Conservation (phyloP, 768 basidiomycete genomes). For the Dictyophora rubrovolvata region DNA sequence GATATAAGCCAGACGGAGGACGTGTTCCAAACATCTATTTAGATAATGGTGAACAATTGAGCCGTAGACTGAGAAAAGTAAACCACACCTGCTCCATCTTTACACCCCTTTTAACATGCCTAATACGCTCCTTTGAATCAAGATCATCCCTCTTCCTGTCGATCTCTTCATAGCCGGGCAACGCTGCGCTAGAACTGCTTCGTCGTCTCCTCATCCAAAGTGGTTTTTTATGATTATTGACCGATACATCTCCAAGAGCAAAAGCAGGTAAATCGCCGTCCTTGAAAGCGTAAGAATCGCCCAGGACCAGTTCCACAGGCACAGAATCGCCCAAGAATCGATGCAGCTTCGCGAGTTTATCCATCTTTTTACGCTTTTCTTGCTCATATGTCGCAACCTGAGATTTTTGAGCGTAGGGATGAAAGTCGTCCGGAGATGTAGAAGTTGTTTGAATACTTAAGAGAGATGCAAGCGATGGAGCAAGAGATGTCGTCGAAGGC, state of each 20-base stretch:
- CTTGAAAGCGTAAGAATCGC: conserved; percentile 1
- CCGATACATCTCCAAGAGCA: conserved; percentile 18
- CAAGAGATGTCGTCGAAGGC: conserved; percentile 36
- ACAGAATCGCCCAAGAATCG: conserved; percentile 80
- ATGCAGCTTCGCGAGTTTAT: conserved; percentile 71
- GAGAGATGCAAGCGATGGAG: background rate
- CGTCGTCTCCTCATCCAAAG: conserved; percentile 40
- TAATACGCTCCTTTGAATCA: conserved; percentile 62
- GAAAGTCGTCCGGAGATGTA: background rate
- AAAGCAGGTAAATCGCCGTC: conserved; percentile 28
- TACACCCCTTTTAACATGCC: conserved; percentile 67
- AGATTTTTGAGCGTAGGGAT: background rate
- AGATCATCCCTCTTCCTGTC: conserved; percentile 61
- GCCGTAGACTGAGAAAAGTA: background rate
- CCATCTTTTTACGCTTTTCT: conserved; percentile 58
- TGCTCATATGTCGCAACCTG: conserved; percentile 33
- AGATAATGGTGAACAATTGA: conserved; percentile 3
- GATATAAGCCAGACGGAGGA: conserved; percentile 72
- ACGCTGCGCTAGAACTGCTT: conserved; percentile 43
- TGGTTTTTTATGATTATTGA: conserved; percentile 19
- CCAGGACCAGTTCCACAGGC: conserved; percentile 54
- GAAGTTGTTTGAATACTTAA: too few relatives aligned
- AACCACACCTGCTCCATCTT: conserved; percentile 80
- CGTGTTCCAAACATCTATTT: conserved; percentile 69
- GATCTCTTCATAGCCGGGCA: conserved; percentile 40